Conservation (phyloP, 2,329 filamentous ascomycete species). For the Cordyceps javanica region DNA sequence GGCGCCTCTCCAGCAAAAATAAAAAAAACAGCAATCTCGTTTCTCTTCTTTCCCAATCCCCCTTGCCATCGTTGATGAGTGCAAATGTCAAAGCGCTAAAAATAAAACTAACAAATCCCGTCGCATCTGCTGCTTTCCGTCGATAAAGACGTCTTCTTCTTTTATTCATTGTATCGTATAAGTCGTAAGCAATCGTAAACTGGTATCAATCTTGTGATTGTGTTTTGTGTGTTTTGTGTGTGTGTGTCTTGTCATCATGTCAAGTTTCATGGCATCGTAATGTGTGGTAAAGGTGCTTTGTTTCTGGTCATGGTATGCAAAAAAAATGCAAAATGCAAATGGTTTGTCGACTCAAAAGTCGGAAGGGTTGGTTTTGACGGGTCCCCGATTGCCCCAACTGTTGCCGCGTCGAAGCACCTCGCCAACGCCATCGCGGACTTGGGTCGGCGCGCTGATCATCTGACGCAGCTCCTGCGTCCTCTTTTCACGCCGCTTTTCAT, state of each 20-base stretch:
- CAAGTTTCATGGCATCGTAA: background rate
- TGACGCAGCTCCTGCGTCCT: slow-evolving; percentile 51
- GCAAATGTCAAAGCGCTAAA: background rate
- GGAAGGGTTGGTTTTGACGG: background rate
- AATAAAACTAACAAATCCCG: background rate
- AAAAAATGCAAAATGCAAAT: background rate
- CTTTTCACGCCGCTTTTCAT: slow-evolving; percentile 53
- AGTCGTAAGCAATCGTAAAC: slow-evolving; percentile 4
- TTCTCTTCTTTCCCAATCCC: background rate
- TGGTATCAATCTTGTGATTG: background rate
- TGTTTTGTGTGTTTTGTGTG: background rate
- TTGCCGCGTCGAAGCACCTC: slow-evolving; percentile 45
- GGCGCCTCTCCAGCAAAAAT: background rate
- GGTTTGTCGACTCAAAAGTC: background rate
- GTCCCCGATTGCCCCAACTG: slow-evolving; percentile 13
- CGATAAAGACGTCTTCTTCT: background rate
- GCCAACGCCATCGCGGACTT: slow-evolving; percentile 52
- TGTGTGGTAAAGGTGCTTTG: background rate
- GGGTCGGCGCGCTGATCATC: slow-evolving; percentile 54
- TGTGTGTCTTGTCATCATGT: background rate
- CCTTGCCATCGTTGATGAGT: background rate
- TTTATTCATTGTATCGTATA: slow-evolving; percentile 4
- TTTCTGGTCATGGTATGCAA: background rate
- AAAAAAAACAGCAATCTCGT: no score
- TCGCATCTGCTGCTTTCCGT: background rate